Conservation (phyloP, 139 green algal genomes). For the Limnomonas spitsbergensis region DNA sequence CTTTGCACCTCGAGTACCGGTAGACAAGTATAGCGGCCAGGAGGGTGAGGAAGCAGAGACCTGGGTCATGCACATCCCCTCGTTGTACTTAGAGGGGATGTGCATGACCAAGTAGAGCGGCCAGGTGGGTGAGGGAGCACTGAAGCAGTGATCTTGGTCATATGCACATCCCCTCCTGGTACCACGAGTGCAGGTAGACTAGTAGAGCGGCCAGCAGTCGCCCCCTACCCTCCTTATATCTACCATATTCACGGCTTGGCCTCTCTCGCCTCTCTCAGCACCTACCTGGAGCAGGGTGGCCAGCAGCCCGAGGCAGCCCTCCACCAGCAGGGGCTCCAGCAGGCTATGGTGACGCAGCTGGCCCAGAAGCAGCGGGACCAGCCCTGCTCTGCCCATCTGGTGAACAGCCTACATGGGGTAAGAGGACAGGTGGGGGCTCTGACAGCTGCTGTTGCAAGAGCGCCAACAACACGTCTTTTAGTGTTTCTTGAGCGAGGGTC, state of each 20-base stretch:
- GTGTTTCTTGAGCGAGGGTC: too few species aligned
- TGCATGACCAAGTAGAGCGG: background rate
- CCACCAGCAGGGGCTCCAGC: background rate
- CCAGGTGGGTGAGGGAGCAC: too few species aligned
- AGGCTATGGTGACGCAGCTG: background rate
- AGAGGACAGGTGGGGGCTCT: too few species aligned
- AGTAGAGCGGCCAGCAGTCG: background rate
- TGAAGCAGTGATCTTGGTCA: too few species aligned
- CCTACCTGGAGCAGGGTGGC: background rate
- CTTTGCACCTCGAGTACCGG: too few species aligned
- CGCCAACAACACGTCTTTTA: too few species aligned
- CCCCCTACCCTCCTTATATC: too few species aligned
- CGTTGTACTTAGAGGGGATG: background rate
- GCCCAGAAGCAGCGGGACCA: background rate
- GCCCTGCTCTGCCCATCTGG: background rate
- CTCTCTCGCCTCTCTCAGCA: too few species aligned
- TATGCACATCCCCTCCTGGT: background rate
- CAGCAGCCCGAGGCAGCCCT: background rate
- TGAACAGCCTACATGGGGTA: background rate
- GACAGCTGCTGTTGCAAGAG: too few species aligned
- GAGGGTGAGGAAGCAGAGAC: too few species aligned
- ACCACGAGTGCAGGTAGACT: background rate
- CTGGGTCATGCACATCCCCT: background rate
- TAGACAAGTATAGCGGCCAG: too few species aligned
- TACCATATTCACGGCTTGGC: too few species aligned